Percentiles rank a stretch among this genome's conserved stretches.
These are phyloP conservation scores for Neurospora hispaniola DNA, from an alignment of 495 filamentous ascomycete genomes.

Conservation along the genomic window DNA sequence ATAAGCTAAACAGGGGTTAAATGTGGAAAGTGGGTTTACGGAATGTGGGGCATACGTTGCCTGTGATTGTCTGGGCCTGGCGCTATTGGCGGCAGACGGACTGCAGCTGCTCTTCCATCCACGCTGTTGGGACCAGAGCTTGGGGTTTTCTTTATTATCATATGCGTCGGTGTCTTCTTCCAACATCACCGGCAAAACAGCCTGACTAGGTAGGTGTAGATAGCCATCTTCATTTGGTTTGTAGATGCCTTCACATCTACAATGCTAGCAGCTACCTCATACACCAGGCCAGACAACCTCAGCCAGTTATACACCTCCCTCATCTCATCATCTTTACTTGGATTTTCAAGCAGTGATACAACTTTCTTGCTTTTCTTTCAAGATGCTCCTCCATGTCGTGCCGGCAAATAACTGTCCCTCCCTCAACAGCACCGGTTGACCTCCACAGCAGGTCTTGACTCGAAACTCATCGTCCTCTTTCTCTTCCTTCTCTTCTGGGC, in stretches of 20 bases:
- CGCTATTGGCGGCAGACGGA: constrained; percentile 1
- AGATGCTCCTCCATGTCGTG: not conserved
- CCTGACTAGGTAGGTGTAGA: not conserved
- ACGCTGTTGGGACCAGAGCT: not conserved
- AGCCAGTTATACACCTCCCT: not conserved
- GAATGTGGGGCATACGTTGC: not conserved
- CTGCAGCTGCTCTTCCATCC: constrained; percentile 12
- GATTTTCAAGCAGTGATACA: not conserved
- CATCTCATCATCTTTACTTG: not conserved
- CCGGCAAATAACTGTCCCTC: not conserved
- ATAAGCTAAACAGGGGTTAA: not conserved
- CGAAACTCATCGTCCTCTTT: not conserved
- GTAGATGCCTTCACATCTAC: not conserved
- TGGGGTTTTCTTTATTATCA: not conserved
- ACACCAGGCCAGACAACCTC: not conserved
- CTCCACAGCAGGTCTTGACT: not conserved
- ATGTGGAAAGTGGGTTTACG: not conserved
- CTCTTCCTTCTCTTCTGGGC: not conserved
- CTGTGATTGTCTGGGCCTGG: not conserved
- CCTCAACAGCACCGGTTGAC: not conserved
- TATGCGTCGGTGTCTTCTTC: not conserved
- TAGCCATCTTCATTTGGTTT: not conserved
- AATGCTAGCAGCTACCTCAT: not conserved
- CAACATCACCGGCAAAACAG: not conserved
- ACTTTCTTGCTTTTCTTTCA: not conserved